A percentile compares a stretch with the other conserved stretches of the same genome.
Evolutionary conservation across 176 grass and related monocot species (phyloP).

Genomic region (Oryza rufipogon): DNA sequence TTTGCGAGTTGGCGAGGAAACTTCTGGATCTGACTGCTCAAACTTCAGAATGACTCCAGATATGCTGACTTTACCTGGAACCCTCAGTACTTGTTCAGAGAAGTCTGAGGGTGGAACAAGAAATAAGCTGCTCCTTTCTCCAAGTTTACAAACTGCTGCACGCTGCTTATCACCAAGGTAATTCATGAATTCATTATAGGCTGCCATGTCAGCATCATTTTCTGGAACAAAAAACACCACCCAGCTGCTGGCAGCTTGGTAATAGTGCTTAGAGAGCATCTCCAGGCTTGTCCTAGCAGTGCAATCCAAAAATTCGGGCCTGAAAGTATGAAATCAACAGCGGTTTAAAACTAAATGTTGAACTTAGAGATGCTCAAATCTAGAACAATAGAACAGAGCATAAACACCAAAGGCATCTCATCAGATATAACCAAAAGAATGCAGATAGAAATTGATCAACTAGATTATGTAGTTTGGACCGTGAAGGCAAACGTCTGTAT

Average conservation of each 20-base stretch:
- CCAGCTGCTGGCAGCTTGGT: slow-evolving; percentile 81
- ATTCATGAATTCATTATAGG: slow-evolving; percentile 99
- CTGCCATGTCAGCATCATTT: slow-evolving; percentile 81
- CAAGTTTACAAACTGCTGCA: slow-evolving; percentile 90
- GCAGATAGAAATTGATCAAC: not conserved
- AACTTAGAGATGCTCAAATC: slow-evolving; percentile 1
- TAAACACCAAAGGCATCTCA: not conserved
- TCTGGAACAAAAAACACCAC: slow-evolving; percentile 98
- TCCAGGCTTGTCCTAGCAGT: slow-evolving; percentile 89
- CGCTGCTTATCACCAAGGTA: slow-evolving; percentile 94
- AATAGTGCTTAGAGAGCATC: slow-evolving; percentile 95
- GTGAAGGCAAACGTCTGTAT: not conserved
- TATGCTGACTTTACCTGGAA: slow-evolving; percentile 94
- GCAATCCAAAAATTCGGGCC: slow-evolving; percentile 81
- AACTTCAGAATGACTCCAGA: slow-evolving; percentile 93
- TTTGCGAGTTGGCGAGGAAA: slow-evolving; percentile 44
- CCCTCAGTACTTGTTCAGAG: slow-evolving; percentile 90
- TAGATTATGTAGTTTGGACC: not conserved
- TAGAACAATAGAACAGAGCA: not conserved
- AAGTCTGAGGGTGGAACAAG: slow-evolving; percentile 95
- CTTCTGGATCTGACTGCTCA: slow-evolving; percentile 59
- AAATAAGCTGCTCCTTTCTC: slow-evolving; percentile 83
- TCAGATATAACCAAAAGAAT: not conserved
- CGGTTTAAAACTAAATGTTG: not conserved
- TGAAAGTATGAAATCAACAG: slow-evolving; percentile 50